Base-by-base conservation (phyloP, 495 filamentous ascomycete genomes). In the Daldinia vernicosa region DNA sequence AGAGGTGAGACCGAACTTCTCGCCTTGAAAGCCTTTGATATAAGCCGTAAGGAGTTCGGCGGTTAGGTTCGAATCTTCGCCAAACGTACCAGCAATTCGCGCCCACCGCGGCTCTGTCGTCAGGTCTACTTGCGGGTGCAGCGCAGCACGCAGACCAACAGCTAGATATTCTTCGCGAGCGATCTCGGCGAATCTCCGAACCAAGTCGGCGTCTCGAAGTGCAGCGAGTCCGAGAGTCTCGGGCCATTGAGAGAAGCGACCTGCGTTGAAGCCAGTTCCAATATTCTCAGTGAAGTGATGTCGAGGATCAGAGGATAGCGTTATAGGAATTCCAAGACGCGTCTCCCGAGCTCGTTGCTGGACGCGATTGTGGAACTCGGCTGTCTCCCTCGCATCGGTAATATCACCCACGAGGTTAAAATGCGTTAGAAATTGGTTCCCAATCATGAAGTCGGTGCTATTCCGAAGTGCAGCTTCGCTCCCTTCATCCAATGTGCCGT, bases 91-190 rank as follows among this genome's bases (percentile, higher is more conserved):
- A 0, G 50, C 53, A 32, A 77, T 79, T 8, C 80, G 74, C 1
- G 77, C 64, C 79, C 80, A 82, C 9, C 80, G 75, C 15, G 75
- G 75, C 52, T 82, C 80, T 0, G 80, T 81, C 1, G 77, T 43
- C 15, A 82, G 9, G 52, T 82, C 78, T 7, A 82, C 74, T 45
- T 80, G 80, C 8, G 80, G 80, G 51, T 80, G 80, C 0, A 82
- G 62, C 14, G 78, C 76, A 5, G 69, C 65, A 43, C 70, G 73
- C 0, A 69, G 52, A 15, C 73, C 73, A 8, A 75, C 47, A 15
- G 73, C 73, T 12, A 75, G 57, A 40, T 75, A 75, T 37, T 75
- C 73, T 22, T 69, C 70, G 3, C 73, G 65, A 3, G 66, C 73
- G 12, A 73, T 65, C 62, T 73, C 62, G 12, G 73, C 73, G 27